A percentile compares a stretch with the other conserved stretches of the same genome.
Evolutionary conservation across 2,329 filamentous ascomycete genomes (phyloP).

Genomic region (Phaeomoniella chlamydospora): DNA sequence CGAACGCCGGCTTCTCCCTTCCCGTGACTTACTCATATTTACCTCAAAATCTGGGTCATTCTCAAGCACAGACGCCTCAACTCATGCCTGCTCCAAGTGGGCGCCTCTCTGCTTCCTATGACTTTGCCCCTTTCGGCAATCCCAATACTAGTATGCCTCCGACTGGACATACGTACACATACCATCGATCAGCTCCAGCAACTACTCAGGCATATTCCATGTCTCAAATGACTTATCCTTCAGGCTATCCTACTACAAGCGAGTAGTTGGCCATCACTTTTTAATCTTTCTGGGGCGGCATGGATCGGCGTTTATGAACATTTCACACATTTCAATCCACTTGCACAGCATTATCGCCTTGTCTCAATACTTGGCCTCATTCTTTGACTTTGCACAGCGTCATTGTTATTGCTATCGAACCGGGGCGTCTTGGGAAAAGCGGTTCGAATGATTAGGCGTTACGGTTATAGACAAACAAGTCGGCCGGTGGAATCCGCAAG

Average conservation of each 20-base stretch:
- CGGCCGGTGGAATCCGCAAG: too few relatives aligned
- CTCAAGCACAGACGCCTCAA: slow-evolving; percentile 11
- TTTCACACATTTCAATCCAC: too few relatives aligned
- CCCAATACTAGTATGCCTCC: not conserved
- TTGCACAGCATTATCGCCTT: too few relatives aligned
- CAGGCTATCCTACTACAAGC: not conserved
- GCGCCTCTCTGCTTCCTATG: slow-evolving; percentile 19
- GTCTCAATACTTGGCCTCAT: too few relatives aligned
- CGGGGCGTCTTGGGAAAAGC: too few relatives aligned
- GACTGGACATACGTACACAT: not conserved
- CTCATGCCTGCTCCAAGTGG: slow-evolving; percentile 16
- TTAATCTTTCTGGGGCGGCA: too few relatives aligned
- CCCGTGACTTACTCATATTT: slow-evolving; percentile 7
- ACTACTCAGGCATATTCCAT: not conserved
- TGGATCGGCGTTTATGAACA: too few relatives aligned
- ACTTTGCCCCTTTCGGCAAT: slow-evolving; percentile 18
- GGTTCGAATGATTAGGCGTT: too few relatives aligned
- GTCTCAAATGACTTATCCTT: not conserved
- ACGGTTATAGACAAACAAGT: too few relatives aligned
- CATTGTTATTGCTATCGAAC: too few relatives aligned
- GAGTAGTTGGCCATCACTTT: too few relatives aligned
- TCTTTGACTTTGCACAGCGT: too few relatives aligned
- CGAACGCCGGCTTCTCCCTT: slow-evolving; percentile 3
- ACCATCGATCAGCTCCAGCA: not conserved
- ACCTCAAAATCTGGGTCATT: slow-evolving; percentile 7